phyloP scores from a whole-genome alignment of 129 eudicot species.

The Ambrosia trifida region DNA sequence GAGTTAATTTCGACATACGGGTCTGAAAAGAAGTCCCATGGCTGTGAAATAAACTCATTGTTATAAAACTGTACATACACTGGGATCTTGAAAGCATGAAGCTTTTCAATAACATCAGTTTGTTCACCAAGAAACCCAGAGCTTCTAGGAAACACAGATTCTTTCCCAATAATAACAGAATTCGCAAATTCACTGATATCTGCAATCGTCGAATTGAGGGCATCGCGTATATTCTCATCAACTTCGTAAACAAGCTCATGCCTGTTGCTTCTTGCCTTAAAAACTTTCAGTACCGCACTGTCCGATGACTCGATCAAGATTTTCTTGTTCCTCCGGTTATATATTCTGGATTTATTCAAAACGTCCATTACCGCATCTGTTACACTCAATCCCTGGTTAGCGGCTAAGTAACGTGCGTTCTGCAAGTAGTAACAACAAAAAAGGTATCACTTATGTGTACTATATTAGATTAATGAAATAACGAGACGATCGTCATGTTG shows the following conservation, averaged over 20 bases:
- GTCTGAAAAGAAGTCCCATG: slow-evolving; percentile 90
- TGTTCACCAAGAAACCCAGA: slow-evolving; percentile 43
- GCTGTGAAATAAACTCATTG: slow-evolving; percentile 74
- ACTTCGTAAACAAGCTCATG: slow-evolving; percentile 75
- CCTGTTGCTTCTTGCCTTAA: slow-evolving; percentile 52
- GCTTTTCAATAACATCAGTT: slow-evolving; percentile 57
- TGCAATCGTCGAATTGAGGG: slow-evolving; percentile 52
- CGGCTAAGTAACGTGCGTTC: slow-evolving; percentile 81
- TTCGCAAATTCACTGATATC: slow-evolving; percentile 66
- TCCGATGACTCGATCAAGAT: slow-evolving; percentile 69
- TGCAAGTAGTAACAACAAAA: slow-evolving; percentile 31
- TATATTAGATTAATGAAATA: background rate
- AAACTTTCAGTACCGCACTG: slow-evolving; percentile 58
- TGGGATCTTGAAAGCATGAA: slow-evolving; percentile 56
- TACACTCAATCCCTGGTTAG: slow-evolving; percentile 56
- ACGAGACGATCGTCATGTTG: background rate
- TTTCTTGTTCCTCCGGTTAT: slow-evolving; percentile 48
- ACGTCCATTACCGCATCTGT: slow-evolving; percentile 63
- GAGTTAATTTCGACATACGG: slow-evolving; percentile 67
- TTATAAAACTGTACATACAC: slow-evolving; percentile 61
- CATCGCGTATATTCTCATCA: slow-evolving; percentile 60
- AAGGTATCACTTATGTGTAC: background rate
- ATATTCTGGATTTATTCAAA: slow-evolving; percentile 47
- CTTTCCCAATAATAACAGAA: slow-evolving; percentile 62
- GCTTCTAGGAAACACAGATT: slow-evolving; percentile 55